Evolutionary conservation across 176 grass and related monocot genomes (phyloP), one percentile per base, ranked within the genome.

Genomic region (Urochloa ruziziensis): DNA sequence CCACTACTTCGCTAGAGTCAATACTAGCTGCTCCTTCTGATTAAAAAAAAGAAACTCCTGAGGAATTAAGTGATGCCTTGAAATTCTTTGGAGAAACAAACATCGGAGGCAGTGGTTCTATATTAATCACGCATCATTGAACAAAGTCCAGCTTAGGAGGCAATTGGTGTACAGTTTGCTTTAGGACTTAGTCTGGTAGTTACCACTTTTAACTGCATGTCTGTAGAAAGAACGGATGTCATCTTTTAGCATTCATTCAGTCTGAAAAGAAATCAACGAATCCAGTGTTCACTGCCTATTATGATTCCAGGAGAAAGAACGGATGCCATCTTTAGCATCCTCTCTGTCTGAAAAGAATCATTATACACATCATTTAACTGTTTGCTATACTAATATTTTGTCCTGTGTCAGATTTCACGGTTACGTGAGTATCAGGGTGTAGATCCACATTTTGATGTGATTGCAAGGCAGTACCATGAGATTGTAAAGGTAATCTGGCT

Each of bases 341-440:
- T 61, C 35, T 75, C 47, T 57, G 28, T 8, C 28, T 60, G 67
- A 0, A n/a, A 59, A n/a, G 15, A 27, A 68, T 58, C 1, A 17
- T 51, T 14, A 53, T 49, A 15, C 2, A 1, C 3, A 6, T 56
- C 53, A 4, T 54, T 7, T 85, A 36, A 70, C 30, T 70, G 8
- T 81, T 21, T 14, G 13, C 11, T 70, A 10, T 70, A 42, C 17
- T 73, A 10, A 4, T 39, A 37, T 6, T 83, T 19, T 88, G 19
- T 60, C 63, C 19, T 24, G 3, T 88, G 19, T 86, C 86, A 98
- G 96, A 77, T 98, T 82, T 95, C 96, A 34, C 93, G 96, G 3
- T 85, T 98, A 35, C 87, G 96, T 16, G 96, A 98, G 75, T 98
- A 98, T 52, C 96, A 98, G 86, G 96, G 96, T 30, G 96, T 95